Conservation (phyloP, 371 early-diverging fungal genomes). For the Aphelidium insulamus region DNA sequence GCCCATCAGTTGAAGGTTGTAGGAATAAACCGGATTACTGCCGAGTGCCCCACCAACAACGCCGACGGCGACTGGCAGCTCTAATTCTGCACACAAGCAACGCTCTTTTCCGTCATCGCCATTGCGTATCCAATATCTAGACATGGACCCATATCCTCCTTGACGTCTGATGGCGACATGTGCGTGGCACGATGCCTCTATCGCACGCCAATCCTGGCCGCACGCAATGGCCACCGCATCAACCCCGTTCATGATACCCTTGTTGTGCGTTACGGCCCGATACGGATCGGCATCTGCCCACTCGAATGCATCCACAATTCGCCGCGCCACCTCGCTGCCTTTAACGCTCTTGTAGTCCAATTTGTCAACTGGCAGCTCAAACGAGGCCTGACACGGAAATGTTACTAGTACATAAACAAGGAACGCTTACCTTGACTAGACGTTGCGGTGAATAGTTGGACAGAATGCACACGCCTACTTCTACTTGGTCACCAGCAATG, state of each 20-base stretch:
- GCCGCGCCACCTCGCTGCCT: slow-evolving; percentile 25
- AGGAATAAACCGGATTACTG: slow-evolving; percentile 34
- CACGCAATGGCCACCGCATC: slow-evolving; percentile 46
- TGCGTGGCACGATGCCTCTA: slow-evolving; percentile 39
- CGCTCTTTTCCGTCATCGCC: slow-evolving; percentile 8
- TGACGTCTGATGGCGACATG: slow-evolving; percentile 22
- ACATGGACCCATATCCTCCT: slow-evolving; percentile 23
- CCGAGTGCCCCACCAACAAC: slow-evolving; percentile 39
- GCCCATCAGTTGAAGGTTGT: slow-evolving; percentile 31
- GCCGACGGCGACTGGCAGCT: slow-evolving; percentile 38
- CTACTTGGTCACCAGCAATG: neutral
- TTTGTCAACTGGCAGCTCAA: slow-evolving; percentile 25
- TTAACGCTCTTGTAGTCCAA: slow-evolving; percentile 27
- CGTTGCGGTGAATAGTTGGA: neutral
- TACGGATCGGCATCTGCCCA: slow-evolving; percentile 40
- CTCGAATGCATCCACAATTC: slow-evolving; percentile 31
- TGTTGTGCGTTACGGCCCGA: slow-evolving; percentile 43
- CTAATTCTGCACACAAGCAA: slow-evolving; percentile 38
- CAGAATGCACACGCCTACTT: neutral
- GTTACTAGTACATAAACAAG: neutral
- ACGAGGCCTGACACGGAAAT: slow-evolving; percentile 16
- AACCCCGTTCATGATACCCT: slow-evolving; percentile 51
- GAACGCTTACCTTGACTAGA: neutral
- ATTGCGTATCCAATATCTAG: slow-evolving; percentile 35
- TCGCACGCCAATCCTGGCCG: slow-evolving; percentile 50